Evolutionary conservation across 352 stramenopile species (phyloP).

Genomic region (Phytopythium helicoides): DNA sequence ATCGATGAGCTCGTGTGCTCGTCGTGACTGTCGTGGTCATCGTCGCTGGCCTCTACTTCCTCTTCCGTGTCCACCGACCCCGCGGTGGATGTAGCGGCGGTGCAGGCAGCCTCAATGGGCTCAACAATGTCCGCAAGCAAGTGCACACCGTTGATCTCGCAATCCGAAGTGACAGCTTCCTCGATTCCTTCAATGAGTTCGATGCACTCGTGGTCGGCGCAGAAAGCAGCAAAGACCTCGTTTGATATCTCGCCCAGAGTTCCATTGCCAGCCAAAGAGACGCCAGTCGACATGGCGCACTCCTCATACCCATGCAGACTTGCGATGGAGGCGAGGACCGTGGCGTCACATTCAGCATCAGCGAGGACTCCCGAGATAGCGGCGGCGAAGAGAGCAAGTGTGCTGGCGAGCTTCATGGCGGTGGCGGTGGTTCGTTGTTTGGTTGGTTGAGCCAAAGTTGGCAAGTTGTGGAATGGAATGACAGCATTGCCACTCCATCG

Average conservation of each 20-base stretch:
- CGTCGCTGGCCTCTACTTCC: slow-evolving; percentile 5
- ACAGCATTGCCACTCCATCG: no score
- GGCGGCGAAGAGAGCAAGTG: slow-evolving; percentile 6
- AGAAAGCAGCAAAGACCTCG: slow-evolving; percentile 9
- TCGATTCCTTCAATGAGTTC: slow-evolving; percentile 6
- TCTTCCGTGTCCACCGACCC: not conserved
- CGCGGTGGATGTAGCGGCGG: not conserved
- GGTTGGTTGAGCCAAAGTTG: not conserved
- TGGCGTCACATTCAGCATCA: not conserved
- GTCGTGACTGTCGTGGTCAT: slow-evolving; percentile 7
- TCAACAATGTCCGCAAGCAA: slow-evolving; percentile 12
- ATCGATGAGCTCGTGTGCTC: not conserved
- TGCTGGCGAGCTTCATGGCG: slow-evolving; percentile 16
- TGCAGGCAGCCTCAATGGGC: slow-evolving; percentile 12
- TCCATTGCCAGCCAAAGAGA: not conserved
- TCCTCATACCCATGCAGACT: not conserved
- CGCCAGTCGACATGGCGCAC: not conserved
- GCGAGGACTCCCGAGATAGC: not conserved
- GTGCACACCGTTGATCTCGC: slow-evolving; percentile 10
- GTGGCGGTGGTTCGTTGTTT: not conserved
- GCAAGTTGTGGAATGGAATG: slow-evolving; percentile 15
- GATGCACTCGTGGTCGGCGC: slow-evolving; percentile 9
- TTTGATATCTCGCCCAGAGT: not conserved
- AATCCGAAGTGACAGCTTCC: slow-evolving; percentile 4
- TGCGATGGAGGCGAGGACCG: slow-evolving; percentile 3